A percentile compares a stretch with the other conserved stretches of the same genome.
These are phyloP conservation scores for Fremontodendron californicum DNA, from an alignment of 345 rosid genomes.

Conservation along the genomic window DNA sequence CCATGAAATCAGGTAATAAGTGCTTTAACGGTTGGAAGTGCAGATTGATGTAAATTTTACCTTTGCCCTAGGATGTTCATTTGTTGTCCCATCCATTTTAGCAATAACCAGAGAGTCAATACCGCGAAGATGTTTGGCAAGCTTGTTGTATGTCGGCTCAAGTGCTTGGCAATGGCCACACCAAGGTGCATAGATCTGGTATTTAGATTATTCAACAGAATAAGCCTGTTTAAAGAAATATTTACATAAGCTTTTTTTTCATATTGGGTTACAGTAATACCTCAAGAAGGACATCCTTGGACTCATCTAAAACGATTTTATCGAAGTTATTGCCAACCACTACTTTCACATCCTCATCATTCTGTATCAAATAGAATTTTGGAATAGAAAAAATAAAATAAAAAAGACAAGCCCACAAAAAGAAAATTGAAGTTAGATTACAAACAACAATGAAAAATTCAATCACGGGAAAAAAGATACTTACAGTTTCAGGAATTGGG, in stretches of 20 bases:
- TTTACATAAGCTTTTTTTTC: background rate
- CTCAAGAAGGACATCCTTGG: slow-evolving; percentile 97
- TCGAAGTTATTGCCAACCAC: slow-evolving; percentile 94
- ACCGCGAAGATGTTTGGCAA: slow-evolving; percentile 72
- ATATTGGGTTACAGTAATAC: slow-evolving; percentile 29
- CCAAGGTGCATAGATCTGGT: slow-evolving; percentile 93
- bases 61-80: slow-evolving; percentile 97
- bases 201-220: slow-evolving; percentile 6
- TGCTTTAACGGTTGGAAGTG: background rate
- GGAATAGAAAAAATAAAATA: no score
- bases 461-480: slow-evolving; percentile 15
- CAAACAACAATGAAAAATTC: background rate
- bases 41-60: slow-evolving; percentile 33
- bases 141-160: slow-evolving; percentile 90
- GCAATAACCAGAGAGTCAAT: slow-evolving; percentile 86
- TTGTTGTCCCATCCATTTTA: slow-evolving; percentile 98
- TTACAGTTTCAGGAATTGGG: slow-evolving; percentile 84
- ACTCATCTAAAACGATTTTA: slow-evolving; percentile 83
- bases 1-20: background rate
- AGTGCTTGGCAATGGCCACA: slow-evolving; percentile 97
- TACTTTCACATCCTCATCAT: slow-evolving; percentile 91
- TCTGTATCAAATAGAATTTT: slow-evolving; percentile 39
- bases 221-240: slow-evolving; percentile 6
- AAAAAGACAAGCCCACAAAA: no score
- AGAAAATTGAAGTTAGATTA: slow-evolving; percentile 13